phyloP scores from a whole-genome alignment of 2,329 filamentous ascomycete genomes.

The Penicillium sp. region DNA sequence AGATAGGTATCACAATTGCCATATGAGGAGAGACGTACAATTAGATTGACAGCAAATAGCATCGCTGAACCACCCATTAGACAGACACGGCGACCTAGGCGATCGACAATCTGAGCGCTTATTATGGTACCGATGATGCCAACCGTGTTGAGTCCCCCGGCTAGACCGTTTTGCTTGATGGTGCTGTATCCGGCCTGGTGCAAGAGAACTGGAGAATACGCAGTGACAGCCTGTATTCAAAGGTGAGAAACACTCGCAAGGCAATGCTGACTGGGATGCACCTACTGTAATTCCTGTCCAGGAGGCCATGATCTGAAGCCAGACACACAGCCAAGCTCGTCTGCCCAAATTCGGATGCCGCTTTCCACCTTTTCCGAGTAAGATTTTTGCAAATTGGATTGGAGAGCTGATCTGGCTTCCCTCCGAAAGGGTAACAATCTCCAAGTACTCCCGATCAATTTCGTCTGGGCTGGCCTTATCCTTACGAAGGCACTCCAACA shows the following conservation, averaged over 20 bases:
- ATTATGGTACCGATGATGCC: constrained; percentile 58
- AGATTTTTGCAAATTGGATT: constrained; percentile 44
- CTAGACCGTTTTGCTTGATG: constrained; percentile 49
- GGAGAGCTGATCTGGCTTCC: constrained; percentile 40
- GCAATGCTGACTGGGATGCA: not conserved
- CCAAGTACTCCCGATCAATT: constrained; percentile 39
- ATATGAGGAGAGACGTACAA: constrained; percentile 32
- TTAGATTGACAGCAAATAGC: constrained; percentile 48
- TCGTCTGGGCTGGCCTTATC: constrained; percentile 24
- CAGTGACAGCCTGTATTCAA: constrained; percentile 37
- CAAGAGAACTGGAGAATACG: constrained; percentile 36
- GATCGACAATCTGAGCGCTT: constrained; percentile 56
- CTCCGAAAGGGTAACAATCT: constrained; percentile 39
- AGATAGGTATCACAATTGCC: not conserved
- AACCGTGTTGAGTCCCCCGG: constrained; percentile 57
- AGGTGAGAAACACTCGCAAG: not conserved
- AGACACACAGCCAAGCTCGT: constrained; percentile 49
- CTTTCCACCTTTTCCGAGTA: constrained; percentile 38
- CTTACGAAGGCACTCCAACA: constrained; percentile 45
- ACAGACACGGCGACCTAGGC: constrained; percentile 50
- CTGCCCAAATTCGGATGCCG: constrained; percentile 40
- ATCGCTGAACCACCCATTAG: constrained; percentile 46
- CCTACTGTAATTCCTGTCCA: constrained; percentile 52
- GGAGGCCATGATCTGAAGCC: constrained; percentile 51
- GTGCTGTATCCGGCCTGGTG: constrained; percentile 43